Evolutionary conservation across 495 filamentous ascomycete species (phyloP), one percentile per base, ranked within the genome.

Genomic region (Penicillium dipodomyicola): DNA sequence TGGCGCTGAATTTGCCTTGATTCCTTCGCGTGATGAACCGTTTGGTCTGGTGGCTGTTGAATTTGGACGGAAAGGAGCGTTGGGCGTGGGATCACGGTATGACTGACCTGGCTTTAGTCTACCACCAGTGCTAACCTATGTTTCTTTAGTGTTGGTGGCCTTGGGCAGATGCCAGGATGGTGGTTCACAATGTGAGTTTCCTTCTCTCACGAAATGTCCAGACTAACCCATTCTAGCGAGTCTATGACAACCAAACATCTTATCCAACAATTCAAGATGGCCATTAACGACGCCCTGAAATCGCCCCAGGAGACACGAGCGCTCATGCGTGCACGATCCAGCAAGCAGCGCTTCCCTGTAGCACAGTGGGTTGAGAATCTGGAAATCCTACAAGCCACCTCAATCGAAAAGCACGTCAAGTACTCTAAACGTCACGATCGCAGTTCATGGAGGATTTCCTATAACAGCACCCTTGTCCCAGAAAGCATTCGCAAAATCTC

Each of bases 21-120:
- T 91, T 57, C 88, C 88, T 10, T 89, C 86, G 23, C 83, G 88
- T 63, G 88, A 91, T 60, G 88, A 91, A 70, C 88, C 88, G 0
- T 91, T 91, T 60, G 88, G 88, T 23, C 70, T 91, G 33, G 88
- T 90, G 7, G 88, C 88, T 15, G 88, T 91, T 45, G 88, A 91
- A 61, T 91, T 90, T 57, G 88, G 88, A 43, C 79, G 88, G 29
- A 90, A 90, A 70, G 88, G 88, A 48, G 88, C 88, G 2, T 72
- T 91, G 12, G 87, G 88, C 62, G 84, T 91, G 56, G 88, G 88
- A 30, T 84, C 86, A 10, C 70, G 49, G 49, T 51, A 41, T 27
- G 32, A 30, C 14, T n/a, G 6, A 51, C 15, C 32, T 27, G 12
- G 8, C 33, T 40, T 51, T 12, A 27, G 15, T 51, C 19, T 35